A percentile compares a stretch with the other conserved stretches of the same genome.
Evolutionary conservation across 495 filamentous ascomycete genomes (phyloP).

Genomic region (Penicillium desertorum): DNA sequence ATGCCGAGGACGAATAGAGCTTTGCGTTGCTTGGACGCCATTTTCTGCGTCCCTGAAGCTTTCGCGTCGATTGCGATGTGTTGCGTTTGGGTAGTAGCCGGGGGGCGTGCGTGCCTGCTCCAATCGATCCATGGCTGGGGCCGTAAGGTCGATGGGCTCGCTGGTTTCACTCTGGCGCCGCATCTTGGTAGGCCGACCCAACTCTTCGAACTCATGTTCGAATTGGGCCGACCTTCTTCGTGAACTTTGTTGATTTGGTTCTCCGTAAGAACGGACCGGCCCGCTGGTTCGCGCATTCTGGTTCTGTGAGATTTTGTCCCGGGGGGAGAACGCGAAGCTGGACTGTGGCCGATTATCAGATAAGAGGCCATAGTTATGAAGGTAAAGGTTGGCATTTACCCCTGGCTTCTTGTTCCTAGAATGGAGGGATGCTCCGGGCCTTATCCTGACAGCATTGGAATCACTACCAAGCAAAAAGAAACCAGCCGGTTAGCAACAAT

Average conservation of each 20-base stretch:
- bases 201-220: slow-evolving; percentile 20
- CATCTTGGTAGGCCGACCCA: slow-evolving; percentile 33
- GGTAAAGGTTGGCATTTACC: slow-evolving; percentile 10
- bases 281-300: slow-evolving; percentile 36
- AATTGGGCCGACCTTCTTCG: slow-evolving; percentile 4
- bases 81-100: slow-evolving; percentile 14
- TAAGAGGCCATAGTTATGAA: not conserved
- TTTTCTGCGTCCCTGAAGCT: slow-evolving; percentile 31
- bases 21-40: slow-evolving; percentile 6
- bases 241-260: slow-evolving; percentile 6
- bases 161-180: slow-evolving; percentile 27
- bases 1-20: slow-evolving; percentile 2
- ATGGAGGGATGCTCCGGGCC: slow-evolving; percentile 15
- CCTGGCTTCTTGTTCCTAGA: slow-evolving; percentile 20
- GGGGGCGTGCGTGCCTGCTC: not conserved
- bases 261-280: slow-evolving; percentile 37
- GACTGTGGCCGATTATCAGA: slow-evolving; percentile 14
- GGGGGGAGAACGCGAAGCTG: slow-evolving; percentile 26
- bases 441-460: slow-evolving; percentile 18
- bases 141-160: slow-evolving; percentile 10
- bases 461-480: slow-evolving; percentile 15
- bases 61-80: not conserved
- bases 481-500: not conserved
- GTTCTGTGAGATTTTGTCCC: slow-evolving; percentile 33
- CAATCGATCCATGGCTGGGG: not conserved